Evolutionary conservation across 2,329 filamentous ascomycete species (phyloP).

Genomic region (Epicoccum sorghinum): DNA sequence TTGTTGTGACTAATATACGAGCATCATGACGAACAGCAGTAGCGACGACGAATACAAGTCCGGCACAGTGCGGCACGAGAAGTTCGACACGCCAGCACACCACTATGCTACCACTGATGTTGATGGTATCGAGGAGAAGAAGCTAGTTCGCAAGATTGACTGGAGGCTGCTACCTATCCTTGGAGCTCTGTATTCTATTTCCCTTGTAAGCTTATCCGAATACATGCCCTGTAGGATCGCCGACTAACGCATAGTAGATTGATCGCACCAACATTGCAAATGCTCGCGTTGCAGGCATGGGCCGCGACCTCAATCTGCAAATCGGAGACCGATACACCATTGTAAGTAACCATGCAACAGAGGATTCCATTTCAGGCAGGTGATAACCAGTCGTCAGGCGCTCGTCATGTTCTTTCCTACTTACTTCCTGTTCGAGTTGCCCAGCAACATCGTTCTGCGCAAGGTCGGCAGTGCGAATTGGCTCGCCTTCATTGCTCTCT

Average conservation of each 20-base stretch:
- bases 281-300: slow-evolving; percentile 37
- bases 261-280: slow-evolving; percentile 25
- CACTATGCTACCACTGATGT: slow-evolving; percentile 11
- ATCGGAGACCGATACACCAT: slow-evolving; percentile 34
- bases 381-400: not conserved
- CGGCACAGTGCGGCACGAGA: slow-evolving; percentile 14
- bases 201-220: slow-evolving; percentile 34
- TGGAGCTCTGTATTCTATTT: slow-evolving; percentile 47
- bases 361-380: too few relatives aligned
- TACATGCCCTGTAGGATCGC: too few relatives aligned
- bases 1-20: too few relatives aligned
- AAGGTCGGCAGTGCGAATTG: slow-evolving; percentile 37
- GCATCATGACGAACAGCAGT: slow-evolving; percentile 15
- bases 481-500: slow-evolving; percentile 31
- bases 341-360: not conserved
- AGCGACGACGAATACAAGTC: slow-evolving; percentile 24
- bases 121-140: slow-evolving; percentile 27
- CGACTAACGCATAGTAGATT: not conserved
- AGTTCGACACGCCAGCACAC: slow-evolving; percentile 1
- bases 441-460: slow-evolving; percentile 32
- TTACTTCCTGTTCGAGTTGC: slow-evolving; percentile 32
- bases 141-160: slow-evolving; percentile 41
- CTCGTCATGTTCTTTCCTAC: slow-evolving; percentile 37
- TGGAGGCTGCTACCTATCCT: slow-evolving; percentile 49
- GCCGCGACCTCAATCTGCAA: slow-evolving; percentile 26